Evolutionary conservation across 345 rosid species (phyloP).

Genomic region (Passiflora organensis): DNA sequence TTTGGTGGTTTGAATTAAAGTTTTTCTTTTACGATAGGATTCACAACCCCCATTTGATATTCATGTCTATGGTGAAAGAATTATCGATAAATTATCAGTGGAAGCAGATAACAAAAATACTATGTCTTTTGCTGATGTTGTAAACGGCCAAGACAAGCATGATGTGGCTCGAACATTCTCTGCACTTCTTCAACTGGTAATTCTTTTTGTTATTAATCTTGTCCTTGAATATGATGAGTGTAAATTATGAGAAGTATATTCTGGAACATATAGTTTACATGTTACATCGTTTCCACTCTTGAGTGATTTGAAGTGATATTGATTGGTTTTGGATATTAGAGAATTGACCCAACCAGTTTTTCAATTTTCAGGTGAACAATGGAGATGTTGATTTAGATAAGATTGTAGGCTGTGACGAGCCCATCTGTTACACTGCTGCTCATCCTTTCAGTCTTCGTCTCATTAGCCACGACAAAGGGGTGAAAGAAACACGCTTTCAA

Average conservation of each 20-base stretch:
- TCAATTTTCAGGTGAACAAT: slow-evolving; percentile 69
- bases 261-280: no score
- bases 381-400: slow-evolving; percentile 70
- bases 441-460: slow-evolving; percentile 71
- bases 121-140: slow-evolving; percentile 56
- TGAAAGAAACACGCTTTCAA: slow-evolving; percentile 18
- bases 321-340: background rate
- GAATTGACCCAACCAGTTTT: background rate
- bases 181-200: slow-evolving; percentile 95
- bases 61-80: slow-evolving; percentile 70
- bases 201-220: background rate
- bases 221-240: no score
- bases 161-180: slow-evolving; percentile 91
- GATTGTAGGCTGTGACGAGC: slow-evolving; percentile 28
- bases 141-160: slow-evolving; percentile 71
- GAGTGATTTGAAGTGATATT: background rate
- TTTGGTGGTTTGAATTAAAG: slow-evolving; percentile 3
- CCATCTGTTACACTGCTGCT: slow-evolving; percentile 61
- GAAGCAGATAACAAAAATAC: slow-evolving; percentile 33
- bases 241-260: background rate
- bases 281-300: background rate
- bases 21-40: slow-evolving; percentile 46
- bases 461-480: slow-evolving; percentile 29
- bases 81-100: slow-evolving; percentile 52
- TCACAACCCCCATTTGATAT: slow-evolving; percentile 85